These are phyloP conservation scores for Paramecium pentaurelia DNA, from an alignment of 73 alveolate species.

Conservation along the genomic window DNA sequence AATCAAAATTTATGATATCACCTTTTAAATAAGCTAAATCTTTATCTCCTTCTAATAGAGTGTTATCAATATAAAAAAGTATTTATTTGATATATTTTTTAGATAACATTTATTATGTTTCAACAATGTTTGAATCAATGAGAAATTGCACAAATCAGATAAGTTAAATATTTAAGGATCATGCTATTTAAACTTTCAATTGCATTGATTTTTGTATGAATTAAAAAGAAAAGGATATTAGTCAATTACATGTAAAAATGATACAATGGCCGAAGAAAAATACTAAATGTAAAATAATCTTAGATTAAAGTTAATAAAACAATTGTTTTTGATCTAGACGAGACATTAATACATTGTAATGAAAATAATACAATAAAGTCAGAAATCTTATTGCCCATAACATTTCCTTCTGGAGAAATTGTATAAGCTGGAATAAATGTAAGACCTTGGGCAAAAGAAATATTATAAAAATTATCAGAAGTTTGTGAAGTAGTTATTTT, in stretches of 20 bases:
- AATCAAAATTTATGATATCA: neutral
- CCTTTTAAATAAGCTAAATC: neutral
- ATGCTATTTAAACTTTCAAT: neutral
- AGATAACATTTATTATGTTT: neutral
- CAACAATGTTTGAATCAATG: neutral
- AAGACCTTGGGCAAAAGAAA: conserved; percentile 40
- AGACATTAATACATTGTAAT: conserved; percentile 51
- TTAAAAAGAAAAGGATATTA: neutral
- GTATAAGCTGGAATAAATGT: conserved; percentile 52
- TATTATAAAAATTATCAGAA: conserved; percentile 39
- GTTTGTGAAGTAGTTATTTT: conserved; percentile 71
- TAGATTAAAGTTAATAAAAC: conserved; percentile 13
- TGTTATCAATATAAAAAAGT: neutral
- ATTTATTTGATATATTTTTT: neutral
- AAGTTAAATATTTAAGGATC: neutral
- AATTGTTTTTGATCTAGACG: conserved; percentile 46
- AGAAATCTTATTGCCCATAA: conserved; percentile 20
- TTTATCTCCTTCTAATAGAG: neutral
- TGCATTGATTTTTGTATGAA: conserved; percentile 17
- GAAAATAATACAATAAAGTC: neutral
- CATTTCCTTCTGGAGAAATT: conserved; percentile 4
- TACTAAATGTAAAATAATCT: neutral
- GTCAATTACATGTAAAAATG: neutral
- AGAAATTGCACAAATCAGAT: neutral
- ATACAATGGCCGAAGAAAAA: neutral